Evolutionary conservation across 1,139 yeast species (phyloP), one percentile per base, ranked within the genome.

Genomic region (Hanseniaspora uvarum): DNA sequence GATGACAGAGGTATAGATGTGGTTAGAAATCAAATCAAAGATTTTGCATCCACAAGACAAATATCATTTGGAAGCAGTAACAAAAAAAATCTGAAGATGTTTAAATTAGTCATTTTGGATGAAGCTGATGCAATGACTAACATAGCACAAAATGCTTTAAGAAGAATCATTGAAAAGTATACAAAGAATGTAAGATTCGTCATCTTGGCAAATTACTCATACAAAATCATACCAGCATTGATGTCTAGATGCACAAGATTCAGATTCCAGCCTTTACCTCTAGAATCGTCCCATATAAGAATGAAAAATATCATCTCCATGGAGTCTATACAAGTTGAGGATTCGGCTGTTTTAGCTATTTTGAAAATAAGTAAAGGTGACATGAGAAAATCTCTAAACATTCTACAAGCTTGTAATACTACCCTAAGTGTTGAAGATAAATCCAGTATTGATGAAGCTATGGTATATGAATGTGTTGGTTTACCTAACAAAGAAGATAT

Each of bases 101-200:
- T 89, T 74, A 94, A 94, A 65, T 73, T 94, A 60, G 84, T 94
- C 57, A 87, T 94, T 36, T 73, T 94, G 59, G 99, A 94, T 70
- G 99, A 94, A 70, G 98, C 98, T 0, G 98, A 94, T 69, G 95
- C 98, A 46, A 94, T 94, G 98, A 92, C 99, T 1, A 82, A 85
- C 57, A 95, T 85, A 10, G 98, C 99, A 0, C 96, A 94, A 67
- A 92, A 92, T 66, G 96, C 98, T 1, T 72, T 94, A 59, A 78
- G 99, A 68, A 73, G 99, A 63, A 76, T 80, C 62, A 94, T 94
- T 67, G 99, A 94, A 67, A 88, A 86, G 65, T 92, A 87, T 65
- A 89, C 98, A 28, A 85, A 86, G 63, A 89, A 89, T 68, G 89
- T 97, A 18, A 77, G 99, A 59, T 94, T 94, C 69, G 92, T 98